These are phyloP conservation scores for Knufia petricola DNA, from an alignment of 2,329 filamentous ascomycete species.

Conservation along the genomic window DNA sequence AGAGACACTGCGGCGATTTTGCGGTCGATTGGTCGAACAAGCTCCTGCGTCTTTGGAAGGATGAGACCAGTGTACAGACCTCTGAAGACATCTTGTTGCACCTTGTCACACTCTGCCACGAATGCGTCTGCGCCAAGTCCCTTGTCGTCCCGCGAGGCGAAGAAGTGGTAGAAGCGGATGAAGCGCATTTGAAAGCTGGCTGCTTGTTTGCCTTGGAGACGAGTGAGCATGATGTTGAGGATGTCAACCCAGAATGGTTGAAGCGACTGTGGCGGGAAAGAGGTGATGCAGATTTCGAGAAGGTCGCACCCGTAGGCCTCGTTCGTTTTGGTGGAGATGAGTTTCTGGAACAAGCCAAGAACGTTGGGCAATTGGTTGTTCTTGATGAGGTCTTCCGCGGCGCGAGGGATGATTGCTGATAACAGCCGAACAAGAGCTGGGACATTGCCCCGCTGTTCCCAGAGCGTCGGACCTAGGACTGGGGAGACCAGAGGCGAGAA, in stretches of 20 bases:
- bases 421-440: slow-evolving; percentile 81
- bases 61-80: slow-evolving; percentile 72
- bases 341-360: slow-evolving; percentile 90
- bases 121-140: slow-evolving; percentile 92
- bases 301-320: slow-evolving; percentile 85
- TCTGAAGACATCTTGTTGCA: slow-evolving; percentile 54
- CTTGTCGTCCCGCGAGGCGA: slow-evolving; percentile 67
- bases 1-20: slow-evolving; percentile 90
- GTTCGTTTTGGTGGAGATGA: slow-evolving; percentile 71
- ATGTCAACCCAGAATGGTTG: slow-evolving; percentile 72
- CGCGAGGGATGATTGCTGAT: slow-evolving; percentile 71
- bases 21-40: slow-evolving; percentile 77
- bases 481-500: slow-evolving; percentile 72
- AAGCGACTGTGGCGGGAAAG: slow-evolving; percentile 58
- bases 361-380: slow-evolving; percentile 78
- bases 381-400: slow-evolving; percentile 59
- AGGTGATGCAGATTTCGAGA: slow-evolving; percentile 66
- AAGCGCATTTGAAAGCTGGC: slow-evolving; percentile 82
- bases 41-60: slow-evolving; percentile 77
- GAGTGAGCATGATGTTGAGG: slow-evolving; percentile 69
- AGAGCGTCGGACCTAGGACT: slow-evolving; percentile 69
- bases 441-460: slow-evolving; percentile 88
- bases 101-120: slow-evolving; percentile 68
- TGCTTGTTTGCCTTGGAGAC: slow-evolving; percentile 61
- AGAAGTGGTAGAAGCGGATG: slow-evolving; percentile 86